These are phyloP conservation scores for Inga leiocalycina DNA, from an alignment of 306 rosid genomes.

Conservation along the genomic window DNA sequence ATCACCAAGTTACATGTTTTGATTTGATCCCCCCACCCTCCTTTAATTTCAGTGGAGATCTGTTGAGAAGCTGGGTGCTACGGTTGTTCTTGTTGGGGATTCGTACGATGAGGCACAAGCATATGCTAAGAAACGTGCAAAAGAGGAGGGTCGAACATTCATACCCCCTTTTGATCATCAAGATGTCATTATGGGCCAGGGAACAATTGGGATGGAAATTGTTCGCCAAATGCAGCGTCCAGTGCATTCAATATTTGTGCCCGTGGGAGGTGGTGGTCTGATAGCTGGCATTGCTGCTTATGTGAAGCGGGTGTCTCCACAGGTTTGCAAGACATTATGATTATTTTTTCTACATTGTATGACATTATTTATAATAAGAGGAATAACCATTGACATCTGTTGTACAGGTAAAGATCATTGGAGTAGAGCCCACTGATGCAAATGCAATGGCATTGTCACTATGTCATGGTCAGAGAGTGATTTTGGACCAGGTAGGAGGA, in stretches of 20 bases:
- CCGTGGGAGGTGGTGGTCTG: slow-evolving; percentile 97
- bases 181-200: slow-evolving; percentile 91
- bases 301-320: slow-evolving; percentile 87
- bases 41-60: slow-evolving; percentile 70
- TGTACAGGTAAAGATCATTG: slow-evolving; percentile 84
- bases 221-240: slow-evolving; percentile 70
- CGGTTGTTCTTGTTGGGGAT: slow-evolving; percentile 84
- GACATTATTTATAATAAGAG: neutral
- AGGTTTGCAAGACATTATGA: slow-evolving; percentile 53
- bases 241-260: slow-evolving; percentile 89
- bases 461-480: slow-evolving; percentile 81
- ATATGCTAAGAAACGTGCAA: slow-evolving; percentile 73
- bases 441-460: slow-evolving; percentile 94
- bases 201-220: slow-evolving; percentile 96
- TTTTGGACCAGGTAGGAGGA: slow-evolving; percentile 84
- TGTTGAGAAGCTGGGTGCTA: slow-evolving; percentile 83
- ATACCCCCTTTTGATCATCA: slow-evolving; percentile 97
- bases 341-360: neutral
- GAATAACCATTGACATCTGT: slow-evolving; percentile 17
- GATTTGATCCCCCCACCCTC: neutral
- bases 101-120: slow-evolving; percentile 94
- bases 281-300: slow-evolving; percentile 98
- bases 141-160: slow-evolving; percentile 75
- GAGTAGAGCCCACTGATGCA: slow-evolving; percentile 94
- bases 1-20: slow-evolving; percentile 9